These are phyloP conservation scores for Diaporthe aspalathi DNA, from an alignment of 2,329 filamentous ascomycete species.

Conservation along the genomic window DNA sequence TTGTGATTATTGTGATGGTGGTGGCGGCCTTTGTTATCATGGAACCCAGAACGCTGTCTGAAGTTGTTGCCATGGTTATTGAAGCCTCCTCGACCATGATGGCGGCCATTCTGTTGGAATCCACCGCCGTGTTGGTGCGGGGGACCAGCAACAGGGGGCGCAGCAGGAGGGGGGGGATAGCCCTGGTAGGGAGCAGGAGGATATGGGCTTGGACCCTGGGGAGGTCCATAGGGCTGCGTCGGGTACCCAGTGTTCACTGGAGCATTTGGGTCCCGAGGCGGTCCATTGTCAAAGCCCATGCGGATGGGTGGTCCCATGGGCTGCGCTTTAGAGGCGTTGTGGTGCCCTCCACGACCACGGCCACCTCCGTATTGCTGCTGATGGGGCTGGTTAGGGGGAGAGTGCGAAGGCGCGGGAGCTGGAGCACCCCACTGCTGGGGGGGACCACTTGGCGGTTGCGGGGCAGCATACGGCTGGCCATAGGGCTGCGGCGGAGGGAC, in stretches of 20 bases:
- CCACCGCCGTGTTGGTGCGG: conserved; percentile 46
- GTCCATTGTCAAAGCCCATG: conserved; percentile 62
- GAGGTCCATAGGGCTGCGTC: conserved; percentile 48
- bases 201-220: conserved; percentile 43
- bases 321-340: conserved; percentile 50
- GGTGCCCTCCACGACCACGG: conserved; percentile 54
- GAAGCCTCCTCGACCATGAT: conserved; percentile 54
- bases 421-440: conserved; percentile 56
- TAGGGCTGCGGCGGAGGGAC: conserved; percentile 47
- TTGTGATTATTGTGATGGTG: conserved; percentile 45
- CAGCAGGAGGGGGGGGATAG: conserved; percentile 52
- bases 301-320: conserved; percentile 67
- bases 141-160: conserved; percentile 45
- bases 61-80: conserved; percentile 43
- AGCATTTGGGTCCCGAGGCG: conserved; percentile 55
- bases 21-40: conserved; percentile 52
- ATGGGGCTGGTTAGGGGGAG: conserved; percentile 47
- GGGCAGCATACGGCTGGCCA: conserved; percentile 48
- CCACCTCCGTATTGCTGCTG: conserved; percentile 56
- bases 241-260: conserved; percentile 59
- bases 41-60: conserved; percentile 51
- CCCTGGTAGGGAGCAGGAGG: conserved; percentile 50
- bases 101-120: conserved; percentile 51
- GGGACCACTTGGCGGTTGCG: conserved; percentile 48
- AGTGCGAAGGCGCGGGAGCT: conserved; percentile 46